phyloP scores from a whole-genome alignment of 345 rosid species.

The Aethionema arabicum region DNA sequence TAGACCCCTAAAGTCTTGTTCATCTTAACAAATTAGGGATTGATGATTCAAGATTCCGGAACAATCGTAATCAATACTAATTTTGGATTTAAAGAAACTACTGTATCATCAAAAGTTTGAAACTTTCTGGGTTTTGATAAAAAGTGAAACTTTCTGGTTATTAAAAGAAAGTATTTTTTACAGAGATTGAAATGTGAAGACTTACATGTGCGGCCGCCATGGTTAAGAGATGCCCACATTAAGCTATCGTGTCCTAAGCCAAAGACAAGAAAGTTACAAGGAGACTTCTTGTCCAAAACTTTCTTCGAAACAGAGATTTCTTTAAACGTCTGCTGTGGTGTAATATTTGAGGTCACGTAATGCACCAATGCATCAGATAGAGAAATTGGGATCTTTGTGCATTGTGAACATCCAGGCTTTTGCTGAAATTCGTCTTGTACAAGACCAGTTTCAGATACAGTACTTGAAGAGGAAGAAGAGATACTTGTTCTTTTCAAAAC shows the following conservation, averaged over 20 bases:
- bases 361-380: conserved; percentile 75
- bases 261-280: conserved; percentile 89
- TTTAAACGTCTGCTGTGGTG: conserved; percentile 83
- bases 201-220: conserved; percentile 68
- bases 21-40: background rate
- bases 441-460: conserved; percentile 18
- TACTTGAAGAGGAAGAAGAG: conserved; percentile 29
- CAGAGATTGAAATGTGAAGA: conserved; percentile 11
- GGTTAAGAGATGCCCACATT: conserved; percentile 89
- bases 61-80: no score
- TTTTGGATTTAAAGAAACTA: no score
- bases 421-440: conserved; percentile 11
- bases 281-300: conserved; percentile 70
- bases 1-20: no score
- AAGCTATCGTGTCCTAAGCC: conserved; percentile 94
- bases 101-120: no score
- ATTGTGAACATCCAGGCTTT: conserved; percentile 33
- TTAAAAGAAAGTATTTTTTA: no score
- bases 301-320: conserved; percentile 71
- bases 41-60: background rate
- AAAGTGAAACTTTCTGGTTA: no score
- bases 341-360: conserved; percentile 79
- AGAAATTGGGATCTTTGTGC: conserved; percentile 59
- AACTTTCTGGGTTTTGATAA: no score
- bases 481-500: conserved; percentile 31